Base-by-base conservation (phyloP, 768 basidiomycete genomes). In the Tulasnella sp. region DNA sequence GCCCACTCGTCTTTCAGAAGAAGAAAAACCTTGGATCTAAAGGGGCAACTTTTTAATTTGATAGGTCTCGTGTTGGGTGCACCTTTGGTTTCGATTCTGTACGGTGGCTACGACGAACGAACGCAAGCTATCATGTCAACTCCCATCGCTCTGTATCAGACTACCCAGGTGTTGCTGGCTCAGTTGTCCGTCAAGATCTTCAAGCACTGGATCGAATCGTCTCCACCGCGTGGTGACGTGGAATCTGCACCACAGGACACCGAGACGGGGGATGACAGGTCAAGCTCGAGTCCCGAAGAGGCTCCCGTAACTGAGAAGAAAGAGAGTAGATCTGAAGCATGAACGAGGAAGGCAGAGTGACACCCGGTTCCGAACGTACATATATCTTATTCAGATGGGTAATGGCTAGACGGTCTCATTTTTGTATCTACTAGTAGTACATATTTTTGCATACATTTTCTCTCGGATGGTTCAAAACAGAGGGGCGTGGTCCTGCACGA, bases 121-220 rank as follows among this genome's bases (percentile, higher is more conserved):
- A 75, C 79, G 37, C 72, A 78, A 75, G 81, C 81, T 5, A 80
- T 81, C 69, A 77, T 81, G 25, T 79, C 80, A 9, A 80, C 80
- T 38, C 81, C 81, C 17, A 72, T 82, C 29, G 81, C 79, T 1
- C 76, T 82, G 45, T 82, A 82, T 74, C 81, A 82, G 40, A 54
- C 39, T 9, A 76, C 75, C 2, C 75, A 76, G 52, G 67, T 76
- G 39, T 25, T 68, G 15, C 67, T 76, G 36, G 75, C 75, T 29
- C 75, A 76, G 38, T 31, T 76, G 25, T 76, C 75, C 12, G 75
- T 76, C 15, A 76, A 42, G 67, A 40, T 54, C 36, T 76, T 76
- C 75, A 76, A 76, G 75, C 34, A 54, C 15, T 76, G 75, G 75
- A 68, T 76, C 31, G 73, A 74, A 31, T 64, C 31, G 58, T 8